phyloP scores from a whole-genome alignment of 345 rosid genomes.

The Eucalyptus guilfoylei region DNA sequence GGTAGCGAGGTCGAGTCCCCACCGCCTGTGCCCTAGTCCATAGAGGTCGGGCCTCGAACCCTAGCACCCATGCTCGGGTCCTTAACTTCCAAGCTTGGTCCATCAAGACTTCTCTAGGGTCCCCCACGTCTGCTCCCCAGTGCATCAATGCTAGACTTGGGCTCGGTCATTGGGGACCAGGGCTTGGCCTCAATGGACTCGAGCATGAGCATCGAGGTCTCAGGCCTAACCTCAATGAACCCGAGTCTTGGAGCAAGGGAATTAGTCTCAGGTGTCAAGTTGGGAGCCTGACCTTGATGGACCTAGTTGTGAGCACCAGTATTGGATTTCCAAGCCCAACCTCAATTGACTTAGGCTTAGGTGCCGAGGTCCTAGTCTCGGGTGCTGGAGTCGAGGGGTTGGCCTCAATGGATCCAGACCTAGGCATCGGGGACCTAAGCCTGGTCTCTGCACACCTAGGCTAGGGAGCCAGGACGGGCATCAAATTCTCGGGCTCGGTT shows the following conservation, averaged over 20 bases:
- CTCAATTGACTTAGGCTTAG: neutral
- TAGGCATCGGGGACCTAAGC: neutral
- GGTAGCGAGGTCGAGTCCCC: rapidly evolving
- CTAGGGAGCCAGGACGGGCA: rapidly evolving
- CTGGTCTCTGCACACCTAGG: neutral
- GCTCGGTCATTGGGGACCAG: rapidly evolving
- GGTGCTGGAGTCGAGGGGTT: neutral
- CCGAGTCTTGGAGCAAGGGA: too few species aligned
- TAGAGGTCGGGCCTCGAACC: too few species aligned
- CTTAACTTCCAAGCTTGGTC: too few species aligned
- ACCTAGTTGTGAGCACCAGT: rapidly evolving
- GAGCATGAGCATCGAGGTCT: neutral
- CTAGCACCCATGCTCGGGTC: rapidly evolving
- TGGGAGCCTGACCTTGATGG: neutral
- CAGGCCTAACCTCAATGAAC: too few species aligned
- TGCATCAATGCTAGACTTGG: neutral
- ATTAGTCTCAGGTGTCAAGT: neutral
- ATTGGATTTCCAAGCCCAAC: neutral
- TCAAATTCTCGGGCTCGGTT: too few species aligned
- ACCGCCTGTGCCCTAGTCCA: rapidly evolving
- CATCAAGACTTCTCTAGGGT: neutral
- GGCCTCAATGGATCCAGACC: neutral
- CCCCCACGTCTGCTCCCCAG: rapidly evolving
- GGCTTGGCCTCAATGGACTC: neutral
- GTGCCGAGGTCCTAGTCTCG: neutral